These are phyloP conservation scores for Ichthyophthirius multifiliis DNA, from an alignment of 169 alveolate genomes.

Conservation along the genomic window DNA sequence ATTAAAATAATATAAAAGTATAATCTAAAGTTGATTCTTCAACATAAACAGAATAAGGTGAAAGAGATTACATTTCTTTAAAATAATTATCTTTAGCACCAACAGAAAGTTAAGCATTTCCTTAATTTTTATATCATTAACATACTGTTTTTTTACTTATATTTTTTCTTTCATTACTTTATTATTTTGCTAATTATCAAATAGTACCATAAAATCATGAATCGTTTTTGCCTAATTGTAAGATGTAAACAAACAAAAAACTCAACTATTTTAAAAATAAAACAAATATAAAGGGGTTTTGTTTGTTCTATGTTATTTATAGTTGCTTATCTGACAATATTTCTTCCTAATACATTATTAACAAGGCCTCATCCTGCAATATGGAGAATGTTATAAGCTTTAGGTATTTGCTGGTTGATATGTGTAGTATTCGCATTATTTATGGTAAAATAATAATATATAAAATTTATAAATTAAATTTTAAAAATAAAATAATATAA, in stretches of 20 bases:
- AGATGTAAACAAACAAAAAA: neutral
- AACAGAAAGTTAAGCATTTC: constrained; percentile 29
- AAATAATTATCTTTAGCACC: constrained; percentile 2
- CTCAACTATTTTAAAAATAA: neutral
- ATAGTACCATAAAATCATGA: neutral
- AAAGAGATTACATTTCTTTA: constrained; percentile 41
- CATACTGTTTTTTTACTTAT: neutral
- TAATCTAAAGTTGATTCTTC: neutral
- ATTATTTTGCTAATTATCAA: neutral
- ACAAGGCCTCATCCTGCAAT: constrained; percentile 77
- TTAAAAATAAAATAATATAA: neutral
- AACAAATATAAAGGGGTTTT: neutral
- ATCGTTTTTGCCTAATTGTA: neutral
- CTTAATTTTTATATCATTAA: constrained; percentile 12
- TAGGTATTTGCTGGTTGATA: constrained; percentile 38
- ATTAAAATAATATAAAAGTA: no score
- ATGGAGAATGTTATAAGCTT: constrained; percentile 66
- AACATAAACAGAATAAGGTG: neutral
- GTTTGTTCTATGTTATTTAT: constrained; percentile 15
- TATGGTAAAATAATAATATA: constrained; percentile 8
- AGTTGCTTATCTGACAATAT: constrained; percentile 13
- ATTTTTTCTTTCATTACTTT: neutral
- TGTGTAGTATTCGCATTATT: constrained; percentile 18
- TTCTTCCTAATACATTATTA: constrained; percentile 29
- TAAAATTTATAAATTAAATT: constrained; percentile 20